Evolutionary conservation across 768 basidiomycete genomes (phyloP).

Genomic region (Pilatotrama ljubarskyi): DNA sequence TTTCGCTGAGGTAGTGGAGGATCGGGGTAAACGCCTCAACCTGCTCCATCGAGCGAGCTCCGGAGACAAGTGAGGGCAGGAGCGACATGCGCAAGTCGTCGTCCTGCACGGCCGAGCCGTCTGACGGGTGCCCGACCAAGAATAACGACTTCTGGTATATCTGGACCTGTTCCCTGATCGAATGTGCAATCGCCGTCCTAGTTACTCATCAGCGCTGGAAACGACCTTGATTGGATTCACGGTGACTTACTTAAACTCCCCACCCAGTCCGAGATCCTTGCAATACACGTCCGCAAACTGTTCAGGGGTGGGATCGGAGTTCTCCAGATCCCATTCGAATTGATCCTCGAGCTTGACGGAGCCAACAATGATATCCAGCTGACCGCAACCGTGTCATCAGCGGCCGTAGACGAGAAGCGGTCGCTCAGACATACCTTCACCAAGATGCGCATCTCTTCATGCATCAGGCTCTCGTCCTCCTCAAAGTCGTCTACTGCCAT

Average conservation of each 20-base stretch:
- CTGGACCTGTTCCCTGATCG: slow-evolving; percentile 93
- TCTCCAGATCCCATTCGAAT: slow-evolving; percentile 97
- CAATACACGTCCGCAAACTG: slow-evolving; percentile 88
- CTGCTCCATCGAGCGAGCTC: slow-evolving; percentile 74
- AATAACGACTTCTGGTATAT: slow-evolving; percentile 90
- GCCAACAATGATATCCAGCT: slow-evolving; percentile 96
- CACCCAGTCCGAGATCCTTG: slow-evolving; percentile 82
- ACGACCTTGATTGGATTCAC: background rate
- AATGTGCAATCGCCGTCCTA: slow-evolving; percentile 93
- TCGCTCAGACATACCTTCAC: slow-evolving; percentile 68
- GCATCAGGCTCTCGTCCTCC: slow-evolving; percentile 61
- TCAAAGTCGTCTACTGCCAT: slow-evolving; percentile 62
- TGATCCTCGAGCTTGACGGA: slow-evolving; percentile 92
- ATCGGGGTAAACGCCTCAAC: slow-evolving; percentile 81
- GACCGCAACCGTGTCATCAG: slow-evolving; percentile 4
- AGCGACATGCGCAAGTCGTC: slow-evolving; percentile 91
- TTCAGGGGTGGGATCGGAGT: slow-evolving; percentile 79
- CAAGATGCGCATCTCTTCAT: slow-evolving; percentile 88
- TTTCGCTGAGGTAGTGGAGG: slow-evolving; percentile 86
- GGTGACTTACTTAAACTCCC: slow-evolving; percentile 83
- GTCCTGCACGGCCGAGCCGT: slow-evolving; percentile 76
- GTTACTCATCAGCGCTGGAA: background rate
- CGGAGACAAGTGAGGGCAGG: slow-evolving; percentile 75
- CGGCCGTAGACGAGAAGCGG: background rate
- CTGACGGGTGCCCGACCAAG: slow-evolving; percentile 84